Evolutionary conservation across 495 filamentous ascomycete genomes (phyloP).

Genomic region (Xylaria curta): DNA sequence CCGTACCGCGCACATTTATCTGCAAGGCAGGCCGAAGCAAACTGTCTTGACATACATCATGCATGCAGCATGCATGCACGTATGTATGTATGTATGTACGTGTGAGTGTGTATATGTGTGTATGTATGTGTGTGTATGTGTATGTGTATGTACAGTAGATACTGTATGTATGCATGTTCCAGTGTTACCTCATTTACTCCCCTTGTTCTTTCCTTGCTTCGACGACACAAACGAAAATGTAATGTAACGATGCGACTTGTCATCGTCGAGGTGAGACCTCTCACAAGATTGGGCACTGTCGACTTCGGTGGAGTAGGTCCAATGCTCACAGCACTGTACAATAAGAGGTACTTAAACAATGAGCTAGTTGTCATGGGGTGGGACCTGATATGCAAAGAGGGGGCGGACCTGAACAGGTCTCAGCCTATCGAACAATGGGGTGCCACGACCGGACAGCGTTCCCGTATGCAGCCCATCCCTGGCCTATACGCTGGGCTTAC

Average conservation of each 20-base stretch:
- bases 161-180: constrained; percentile 13
- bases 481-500: neutral
- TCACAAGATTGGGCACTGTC: neutral
- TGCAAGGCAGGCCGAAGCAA: constrained; percentile 2
- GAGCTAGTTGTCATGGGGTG: no score
- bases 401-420: neutral
- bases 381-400: neutral
- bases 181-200: constrained; percentile 16
- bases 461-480: constrained; percentile 27
- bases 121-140: no score
- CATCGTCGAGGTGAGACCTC: constrained; percentile 17
- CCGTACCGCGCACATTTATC: neutral
- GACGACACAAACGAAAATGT: neutral
- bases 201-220: constrained; percentile 10
- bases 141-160: no score
- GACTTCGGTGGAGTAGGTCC: no score
- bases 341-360: no score
- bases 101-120: no score
- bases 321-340: no score
- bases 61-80: constrained; percentile 1
- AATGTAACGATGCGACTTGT: neutral
- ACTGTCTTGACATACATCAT: constrained; percentile 22
- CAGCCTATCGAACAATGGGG: constrained; percentile 23
- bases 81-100: no score
- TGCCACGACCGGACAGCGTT: constrained; percentile 23